Conservation (phyloP, 2,329 filamentous ascomycete species). For the Pleochaeta shiraiana region DNA sequence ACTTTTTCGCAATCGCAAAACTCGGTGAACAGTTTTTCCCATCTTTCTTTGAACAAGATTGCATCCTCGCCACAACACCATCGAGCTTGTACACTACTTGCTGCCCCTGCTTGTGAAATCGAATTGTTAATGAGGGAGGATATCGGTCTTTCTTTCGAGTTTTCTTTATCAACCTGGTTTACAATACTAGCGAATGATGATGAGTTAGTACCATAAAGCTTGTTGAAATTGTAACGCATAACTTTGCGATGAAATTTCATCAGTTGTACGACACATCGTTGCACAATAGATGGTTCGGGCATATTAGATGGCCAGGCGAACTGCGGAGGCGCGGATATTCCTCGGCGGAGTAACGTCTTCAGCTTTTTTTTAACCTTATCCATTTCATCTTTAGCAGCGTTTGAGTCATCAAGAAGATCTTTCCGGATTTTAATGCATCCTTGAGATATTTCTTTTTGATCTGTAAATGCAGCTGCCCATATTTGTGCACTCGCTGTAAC, state of each 20-base stretch:
- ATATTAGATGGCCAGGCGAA: constrained; percentile 97
- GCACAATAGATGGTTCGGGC: constrained; percentile 83
- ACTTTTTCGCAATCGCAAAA: constrained; percentile 97
- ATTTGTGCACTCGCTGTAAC: constrained; percentile 95
- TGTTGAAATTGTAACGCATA: constrained; percentile 85
- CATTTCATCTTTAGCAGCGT: constrained; percentile 97
- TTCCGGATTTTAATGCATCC: constrained; percentile 85
- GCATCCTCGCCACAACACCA: constrained; percentile 97
- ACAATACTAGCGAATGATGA: constrained; percentile 37
- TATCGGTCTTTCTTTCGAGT: constrained; percentile 15
- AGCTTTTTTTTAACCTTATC: constrained; percentile 99
- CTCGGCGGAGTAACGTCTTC: constrained; percentile 75
- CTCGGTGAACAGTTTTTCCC: constrained; percentile 95
- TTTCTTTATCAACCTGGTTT: constrained; percentile 23
- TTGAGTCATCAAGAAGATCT: constrained; percentile 88
- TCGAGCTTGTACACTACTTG: constrained; percentile 58
- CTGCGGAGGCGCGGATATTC: constrained; percentile 80
- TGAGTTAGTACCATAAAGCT: constrained; percentile 45
- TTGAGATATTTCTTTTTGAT: constrained; percentile 62
- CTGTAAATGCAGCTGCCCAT: constrained; percentile 75
- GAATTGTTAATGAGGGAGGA: constrained; percentile 23
- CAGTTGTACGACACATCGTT: constrained; percentile 74
- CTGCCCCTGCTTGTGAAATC: constrained; percentile 36
- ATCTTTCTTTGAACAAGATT: constrained; percentile 83
- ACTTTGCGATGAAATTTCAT: constrained; percentile 96